A percentile compares a stretch with the other conserved stretches of the same genome.
Conservation (phyloP, 176 grass and related monocot species). For the Raddia distichophylla region DNA sequence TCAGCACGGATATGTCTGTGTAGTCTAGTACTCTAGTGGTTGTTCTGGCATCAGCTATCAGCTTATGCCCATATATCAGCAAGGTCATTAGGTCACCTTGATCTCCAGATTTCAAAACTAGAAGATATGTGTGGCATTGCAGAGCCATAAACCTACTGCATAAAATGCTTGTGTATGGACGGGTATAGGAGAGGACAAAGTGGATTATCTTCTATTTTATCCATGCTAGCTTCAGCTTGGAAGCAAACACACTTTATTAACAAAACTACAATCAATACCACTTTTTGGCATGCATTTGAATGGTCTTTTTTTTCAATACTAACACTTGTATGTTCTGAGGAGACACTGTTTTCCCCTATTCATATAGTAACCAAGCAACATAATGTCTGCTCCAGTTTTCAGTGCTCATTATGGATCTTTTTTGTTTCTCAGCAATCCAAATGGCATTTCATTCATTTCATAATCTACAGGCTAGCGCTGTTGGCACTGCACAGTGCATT, state of each 20-base stretch:
- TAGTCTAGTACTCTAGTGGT: conserved; percentile 21
- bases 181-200: neutral
- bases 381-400: neutral
- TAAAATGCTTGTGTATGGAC: neutral
- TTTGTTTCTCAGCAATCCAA: neutral
- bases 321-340: conserved; percentile 33
- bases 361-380: conserved; percentile 15
- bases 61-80: conserved; percentile 13
- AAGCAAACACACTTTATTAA: neutral
- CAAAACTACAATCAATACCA: neutral
- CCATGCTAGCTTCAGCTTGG: neutral
- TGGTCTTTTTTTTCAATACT: conserved; percentile 4
- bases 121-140: conserved; percentile 28
- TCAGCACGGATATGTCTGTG: conserved; percentile 10
- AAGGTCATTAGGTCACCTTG: conserved; percentile 9
- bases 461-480: conserved; percentile 63
- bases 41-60: conserved; percentile 24
- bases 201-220: conserved; percentile 10
- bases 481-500: conserved; percentile 81
- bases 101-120: conserved; percentile 5
- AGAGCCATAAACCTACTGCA: neutral
- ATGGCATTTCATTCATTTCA: conserved; percentile 30
- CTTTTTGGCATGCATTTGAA: neutral
- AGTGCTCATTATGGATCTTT: conserved; percentile 4
- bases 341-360: conserved; percentile 18